These are phyloP conservation scores for Zygosaccharomyces bisporus DNA, from an alignment of 805 yeast genomes.

Conservation along the genomic window DNA sequence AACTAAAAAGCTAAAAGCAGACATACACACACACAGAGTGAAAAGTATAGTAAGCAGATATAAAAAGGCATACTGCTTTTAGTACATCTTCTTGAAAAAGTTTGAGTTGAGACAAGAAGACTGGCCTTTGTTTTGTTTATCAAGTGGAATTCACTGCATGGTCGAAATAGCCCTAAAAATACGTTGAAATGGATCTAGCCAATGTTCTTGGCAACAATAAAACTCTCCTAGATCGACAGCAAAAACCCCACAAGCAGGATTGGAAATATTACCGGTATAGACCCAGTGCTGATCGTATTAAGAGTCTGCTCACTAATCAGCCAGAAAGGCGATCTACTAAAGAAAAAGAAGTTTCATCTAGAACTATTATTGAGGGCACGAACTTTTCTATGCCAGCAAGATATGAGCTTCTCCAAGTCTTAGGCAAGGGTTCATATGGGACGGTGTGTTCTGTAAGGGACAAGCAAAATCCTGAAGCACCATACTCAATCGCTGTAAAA, in stretches of 20 bases:
- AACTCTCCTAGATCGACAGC: slow-evolving; percentile 11
- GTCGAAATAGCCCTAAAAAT: background rate
- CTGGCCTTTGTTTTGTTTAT: background rate
- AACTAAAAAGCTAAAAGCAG: no score
- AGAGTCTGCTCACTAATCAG: slow-evolving; percentile 14
- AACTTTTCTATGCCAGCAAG: slow-evolving; percentile 61
- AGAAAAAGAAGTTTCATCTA: slow-evolving; percentile 6
- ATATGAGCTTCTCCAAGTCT: slow-evolving; percentile 52
- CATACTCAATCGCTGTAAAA: slow-evolving; percentile 64
- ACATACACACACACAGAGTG: no score
- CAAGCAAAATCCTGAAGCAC: slow-evolving; percentile 21
- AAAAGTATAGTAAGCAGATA: background rate
- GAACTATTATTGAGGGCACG: slow-evolving; percentile 46
- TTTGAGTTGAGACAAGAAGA: background rate
- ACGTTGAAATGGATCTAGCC: slow-evolving; percentile 9
- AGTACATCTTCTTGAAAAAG: background rate
- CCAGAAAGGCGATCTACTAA: slow-evolving; percentile 7
- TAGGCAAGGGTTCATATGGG: slow-evolving; percentile 88
- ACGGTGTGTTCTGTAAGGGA: slow-evolving; percentile 69
- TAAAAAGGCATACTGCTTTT: background rate
- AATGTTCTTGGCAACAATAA: slow-evolving; percentile 12
- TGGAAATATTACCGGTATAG: slow-evolving; percentile 17
- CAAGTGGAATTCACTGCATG: background rate
- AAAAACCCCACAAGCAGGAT: slow-evolving; percentile 9
- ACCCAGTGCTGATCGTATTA: slow-evolving; percentile 16